These are phyloP conservation scores for Myxozyma mucilagina DNA, from an alignment of 805 yeast species.

Conservation along the genomic window DNA sequence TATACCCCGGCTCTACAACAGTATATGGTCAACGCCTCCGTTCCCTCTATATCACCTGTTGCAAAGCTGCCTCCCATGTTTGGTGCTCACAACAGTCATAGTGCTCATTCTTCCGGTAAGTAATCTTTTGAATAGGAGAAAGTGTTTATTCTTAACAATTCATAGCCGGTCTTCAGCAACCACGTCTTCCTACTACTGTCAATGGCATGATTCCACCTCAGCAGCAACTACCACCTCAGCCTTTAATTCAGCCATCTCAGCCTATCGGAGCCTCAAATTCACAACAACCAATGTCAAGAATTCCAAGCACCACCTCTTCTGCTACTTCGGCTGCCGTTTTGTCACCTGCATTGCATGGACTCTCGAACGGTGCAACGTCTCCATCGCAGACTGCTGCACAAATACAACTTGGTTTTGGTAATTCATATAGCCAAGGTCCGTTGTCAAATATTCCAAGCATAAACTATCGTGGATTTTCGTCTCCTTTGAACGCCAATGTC, in stretches of 20 bases:
- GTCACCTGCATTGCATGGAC: not conserved
- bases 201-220: not conserved
- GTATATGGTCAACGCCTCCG: not conserved
- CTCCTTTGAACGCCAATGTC: slow-evolving; percentile 14
- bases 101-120: slow-evolving; percentile 2
- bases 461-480: slow-evolving; percentile 14
- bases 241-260: slow-evolving; percentile 1
- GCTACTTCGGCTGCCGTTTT: not conserved
- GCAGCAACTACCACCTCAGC: slow-evolving; percentile 1
- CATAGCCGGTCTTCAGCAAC: not conserved
- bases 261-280: not conserved
- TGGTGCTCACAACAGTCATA: not conserved
- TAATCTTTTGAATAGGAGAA: not conserved
- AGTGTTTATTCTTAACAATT: not conserved
- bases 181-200: not conserved
- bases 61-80: not conserved
- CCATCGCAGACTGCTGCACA: slow-evolving; percentile 1
- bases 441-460: not conserved
- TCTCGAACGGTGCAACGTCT: not conserved
- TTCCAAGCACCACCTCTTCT: not conserved
- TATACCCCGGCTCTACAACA: not conserved
- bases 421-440: not conserved
- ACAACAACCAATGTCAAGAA: slow-evolving; percentile 5
- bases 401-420: not conserved
- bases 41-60: slow-evolving; percentile 1